These are phyloP conservation scores for Saposhnikovia divaricata DNA, from an alignment of 129 eudicot genomes.

Conservation along the genomic window DNA sequence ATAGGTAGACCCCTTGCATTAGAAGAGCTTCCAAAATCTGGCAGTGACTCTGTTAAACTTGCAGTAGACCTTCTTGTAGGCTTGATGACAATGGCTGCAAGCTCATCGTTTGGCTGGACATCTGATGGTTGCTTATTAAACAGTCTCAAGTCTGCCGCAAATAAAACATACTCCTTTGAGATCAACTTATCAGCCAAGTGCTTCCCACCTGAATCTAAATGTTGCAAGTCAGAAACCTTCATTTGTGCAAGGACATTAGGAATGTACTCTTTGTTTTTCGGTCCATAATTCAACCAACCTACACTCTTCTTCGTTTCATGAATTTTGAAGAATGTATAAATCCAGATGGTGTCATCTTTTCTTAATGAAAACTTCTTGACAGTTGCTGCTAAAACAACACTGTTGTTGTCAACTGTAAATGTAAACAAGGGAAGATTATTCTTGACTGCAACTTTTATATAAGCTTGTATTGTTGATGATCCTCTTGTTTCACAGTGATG, in stretches of 20 bases:
- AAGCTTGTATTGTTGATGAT: conserved; percentile 55
- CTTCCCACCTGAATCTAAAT: conserved; percentile 1
- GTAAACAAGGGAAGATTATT: conserved; percentile 71
- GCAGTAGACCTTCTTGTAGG: conserved; percentile 21
- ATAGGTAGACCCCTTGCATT: neutral
- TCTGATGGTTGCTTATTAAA: conserved; percentile 33
- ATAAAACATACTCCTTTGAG: conserved; percentile 53
- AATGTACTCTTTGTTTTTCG: conserved; percentile 40
- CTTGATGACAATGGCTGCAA: conserved; percentile 72
- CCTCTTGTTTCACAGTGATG: conserved; percentile 20
- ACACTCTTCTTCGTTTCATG: conserved; percentile 62
- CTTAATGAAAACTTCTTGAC: conserved; percentile 37
- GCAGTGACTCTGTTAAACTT: neutral
- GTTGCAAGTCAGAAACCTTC: conserved; percentile 52
- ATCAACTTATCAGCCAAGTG: neutral
- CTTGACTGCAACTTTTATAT: conserved; percentile 61
- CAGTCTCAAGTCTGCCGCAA: conserved; percentile 30
- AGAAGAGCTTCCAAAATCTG: neutral
- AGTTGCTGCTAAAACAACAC: conserved; percentile 65
- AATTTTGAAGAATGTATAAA: conserved; percentile 63
- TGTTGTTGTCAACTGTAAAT: conserved; percentile 64
- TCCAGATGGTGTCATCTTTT: conserved; percentile 32
- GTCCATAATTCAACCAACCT: conserved; percentile 50
- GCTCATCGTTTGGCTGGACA: conserved; percentile 46
- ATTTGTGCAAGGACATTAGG: conserved; percentile 69